Base-by-base conservation (phyloP, 208 protist species). In the Leishmania martiniquensis region DNA sequence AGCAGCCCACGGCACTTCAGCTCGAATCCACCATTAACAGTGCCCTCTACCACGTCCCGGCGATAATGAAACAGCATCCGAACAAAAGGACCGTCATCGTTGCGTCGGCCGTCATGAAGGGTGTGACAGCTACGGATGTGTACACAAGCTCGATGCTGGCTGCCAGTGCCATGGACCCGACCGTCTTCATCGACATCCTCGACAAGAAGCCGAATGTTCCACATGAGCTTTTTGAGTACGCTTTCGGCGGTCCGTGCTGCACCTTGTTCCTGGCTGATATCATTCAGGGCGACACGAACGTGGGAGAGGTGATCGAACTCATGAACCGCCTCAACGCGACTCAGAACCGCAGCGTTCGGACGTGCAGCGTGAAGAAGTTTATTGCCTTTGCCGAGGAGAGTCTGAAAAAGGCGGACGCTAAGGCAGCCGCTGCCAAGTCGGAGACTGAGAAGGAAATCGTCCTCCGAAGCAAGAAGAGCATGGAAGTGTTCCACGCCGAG, bases 241-340 rank as follows among this genome's bases (percentile, higher is more conserved):
- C 90, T n/a, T 78, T 94, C 13, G 87, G 90, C 2, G 87, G 87
- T 25, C 84, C 90, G 12, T 94, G 90, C 82, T 83, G 84, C 75
- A 94, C 90, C 4, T 75, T 90, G 32, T 82, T 89, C 57, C 78
- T 89, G 1, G 81, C 83, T n/a, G 80, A 88, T 20, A 39, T 94
- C 52, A 87, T 77, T 42, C 82, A 87, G 74, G 87, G 80, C 20
- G 83, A 89, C 62, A 0, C 63, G 12, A 85, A 85, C 47, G 75
- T 86, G 22, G 78, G 39, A 25, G 55, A 29, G 42, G 69, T 88
- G 2, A 54, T 85, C 4, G 73, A 81, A 71, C 69, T 93, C 51
- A 81, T 90, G 73, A 85, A 86, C n/a, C 75, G 76, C 29, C 82
- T 89, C 39, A 63, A 71, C 49, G 42, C 81, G 17, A 85, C 25